These are phyloP conservation scores for Ceriops tagal DNA, from an alignment of 345 rosid genomes.

Conservation along the genomic window DNA sequence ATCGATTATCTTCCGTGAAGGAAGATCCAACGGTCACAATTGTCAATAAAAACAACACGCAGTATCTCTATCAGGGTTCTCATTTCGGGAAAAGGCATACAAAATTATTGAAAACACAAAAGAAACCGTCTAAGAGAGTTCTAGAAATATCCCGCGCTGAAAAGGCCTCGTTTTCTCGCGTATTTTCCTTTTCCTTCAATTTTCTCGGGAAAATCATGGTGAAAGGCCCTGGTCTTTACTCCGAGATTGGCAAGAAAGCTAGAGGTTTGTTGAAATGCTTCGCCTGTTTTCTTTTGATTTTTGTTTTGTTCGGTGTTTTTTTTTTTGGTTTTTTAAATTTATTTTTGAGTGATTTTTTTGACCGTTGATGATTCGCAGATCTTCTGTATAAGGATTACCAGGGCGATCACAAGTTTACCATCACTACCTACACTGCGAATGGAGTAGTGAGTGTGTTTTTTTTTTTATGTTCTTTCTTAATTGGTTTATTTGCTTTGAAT, in stretches of 20 bases:
- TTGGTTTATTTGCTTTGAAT: not conserved
- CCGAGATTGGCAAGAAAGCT: slow-evolving; percentile 91
- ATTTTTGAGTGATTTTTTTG: not conserved
- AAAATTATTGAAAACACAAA: not conserved
- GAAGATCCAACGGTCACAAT: slow-evolving; percentile 27
- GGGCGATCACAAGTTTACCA: slow-evolving; percentile 80
- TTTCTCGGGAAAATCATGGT: slow-evolving; percentile 51
- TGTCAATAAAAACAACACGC: not conserved
- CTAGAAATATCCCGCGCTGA: not conserved
- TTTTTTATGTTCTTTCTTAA: not conserved
- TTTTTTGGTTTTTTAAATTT: not conserved
- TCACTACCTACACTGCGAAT: slow-evolving; percentile 63
- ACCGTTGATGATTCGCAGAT: slow-evolving; percentile 39
- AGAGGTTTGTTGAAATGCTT: slow-evolving; percentile 44
- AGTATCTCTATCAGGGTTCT: not conserved
- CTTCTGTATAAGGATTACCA: slow-evolving; percentile 87
- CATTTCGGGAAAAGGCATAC: not conserved
- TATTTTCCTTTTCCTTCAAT: not conserved
- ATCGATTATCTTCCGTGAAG: not conserved
- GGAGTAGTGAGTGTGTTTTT: slow-evolving; percentile 66
- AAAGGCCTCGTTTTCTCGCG: not conserved
- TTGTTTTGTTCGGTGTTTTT: not conserved
- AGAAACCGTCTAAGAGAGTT: not conserved
- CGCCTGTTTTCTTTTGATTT: not conserved
- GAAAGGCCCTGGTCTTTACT: slow-evolving; percentile 93